Conservation (phyloP, 345 rosid species). For the Eucalyptus regnans region DNA sequence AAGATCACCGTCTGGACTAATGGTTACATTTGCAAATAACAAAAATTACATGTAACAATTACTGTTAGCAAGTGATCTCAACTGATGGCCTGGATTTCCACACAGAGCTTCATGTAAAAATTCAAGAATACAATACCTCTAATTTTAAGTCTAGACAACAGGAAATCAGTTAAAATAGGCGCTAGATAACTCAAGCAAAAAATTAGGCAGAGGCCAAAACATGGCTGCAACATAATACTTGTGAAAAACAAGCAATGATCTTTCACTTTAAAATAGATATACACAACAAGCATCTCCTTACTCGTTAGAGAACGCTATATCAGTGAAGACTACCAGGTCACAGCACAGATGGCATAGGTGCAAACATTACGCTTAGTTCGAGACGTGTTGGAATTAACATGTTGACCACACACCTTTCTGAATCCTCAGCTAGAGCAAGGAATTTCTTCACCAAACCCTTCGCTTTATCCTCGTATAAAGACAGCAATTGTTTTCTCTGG, state of each 20-base stretch:
- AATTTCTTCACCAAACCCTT: constrained; percentile 67
- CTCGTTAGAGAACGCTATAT: neutral
- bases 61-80: neutral
- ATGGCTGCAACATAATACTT: neutral
- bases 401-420: constrained; percentile 30
- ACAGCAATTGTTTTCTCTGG: constrained; percentile 59
- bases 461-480: constrained; percentile 57
- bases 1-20: neutral
- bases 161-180: neutral
- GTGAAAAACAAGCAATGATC: neutral
- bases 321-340: neutral
- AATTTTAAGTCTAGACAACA: neutral
- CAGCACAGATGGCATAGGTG: neutral
- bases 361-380: neutral
- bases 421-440: constrained; percentile 52
- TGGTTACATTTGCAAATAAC: neutral
- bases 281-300: neutral
- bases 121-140: neutral
- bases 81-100: neutral
- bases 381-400: neutral
- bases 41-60: neutral
- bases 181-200: neutral
- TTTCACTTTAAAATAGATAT: neutral
- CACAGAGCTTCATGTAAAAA: neutral
- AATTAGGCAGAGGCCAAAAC: neutral